phyloP scores from a whole-genome alignment of 2,329 filamentous ascomycete species.

The Sporothrix dimorphospora region DNA sequence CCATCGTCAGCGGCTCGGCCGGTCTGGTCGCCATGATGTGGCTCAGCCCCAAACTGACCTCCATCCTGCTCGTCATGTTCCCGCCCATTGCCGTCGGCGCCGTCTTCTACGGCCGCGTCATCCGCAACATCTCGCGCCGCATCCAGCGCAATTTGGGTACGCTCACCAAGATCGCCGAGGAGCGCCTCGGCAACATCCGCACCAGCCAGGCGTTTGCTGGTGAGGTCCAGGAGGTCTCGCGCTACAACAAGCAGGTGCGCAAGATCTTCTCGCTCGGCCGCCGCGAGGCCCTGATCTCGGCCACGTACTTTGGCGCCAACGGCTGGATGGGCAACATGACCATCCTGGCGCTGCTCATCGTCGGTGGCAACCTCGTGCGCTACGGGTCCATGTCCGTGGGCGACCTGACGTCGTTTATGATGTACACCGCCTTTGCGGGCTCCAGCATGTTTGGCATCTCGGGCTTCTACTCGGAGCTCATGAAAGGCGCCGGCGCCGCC shows the following conservation, averaged over 20 bases:
- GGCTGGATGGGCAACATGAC: constrained; percentile 97
- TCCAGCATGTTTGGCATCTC: constrained; percentile 93
- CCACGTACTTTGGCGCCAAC: constrained; percentile 84
- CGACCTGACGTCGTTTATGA: constrained; percentile 93
- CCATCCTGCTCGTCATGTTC: constrained; percentile 82
- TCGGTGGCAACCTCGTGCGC: constrained; percentile 88
- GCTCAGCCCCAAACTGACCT: constrained; percentile 87
- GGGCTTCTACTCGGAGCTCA: constrained; percentile 95
- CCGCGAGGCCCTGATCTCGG: constrained; percentile 83
- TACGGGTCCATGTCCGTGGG: constrained; percentile 84
- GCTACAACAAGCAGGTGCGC: constrained; percentile 90
- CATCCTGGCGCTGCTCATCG: constrained; percentile 84
- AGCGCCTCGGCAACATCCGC: constrained; percentile 93
- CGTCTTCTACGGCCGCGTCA: constrained; percentile 86
- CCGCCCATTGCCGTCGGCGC: constrained; percentile 89
- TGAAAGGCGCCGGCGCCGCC: constrained; percentile 98
- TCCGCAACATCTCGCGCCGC: constrained; percentile 85
- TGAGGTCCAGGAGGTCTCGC: constrained; percentile 83
- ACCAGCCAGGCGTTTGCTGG: constrained; percentile 96
- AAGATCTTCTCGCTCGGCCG: constrained; percentile 90
- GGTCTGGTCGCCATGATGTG: constrained; percentile 95
- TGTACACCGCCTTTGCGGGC: constrained; percentile 89
- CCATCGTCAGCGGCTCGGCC: constrained; percentile 85
- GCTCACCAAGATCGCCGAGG: constrained; percentile 95
- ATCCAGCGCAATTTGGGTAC: constrained; percentile 94